Percentiles rank a stretch among this genome's conserved stretches.
phyloP scores from a whole-genome alignment of 495 filamentous ascomycete genomes.

The Wilcoxina mikolae region DNA sequence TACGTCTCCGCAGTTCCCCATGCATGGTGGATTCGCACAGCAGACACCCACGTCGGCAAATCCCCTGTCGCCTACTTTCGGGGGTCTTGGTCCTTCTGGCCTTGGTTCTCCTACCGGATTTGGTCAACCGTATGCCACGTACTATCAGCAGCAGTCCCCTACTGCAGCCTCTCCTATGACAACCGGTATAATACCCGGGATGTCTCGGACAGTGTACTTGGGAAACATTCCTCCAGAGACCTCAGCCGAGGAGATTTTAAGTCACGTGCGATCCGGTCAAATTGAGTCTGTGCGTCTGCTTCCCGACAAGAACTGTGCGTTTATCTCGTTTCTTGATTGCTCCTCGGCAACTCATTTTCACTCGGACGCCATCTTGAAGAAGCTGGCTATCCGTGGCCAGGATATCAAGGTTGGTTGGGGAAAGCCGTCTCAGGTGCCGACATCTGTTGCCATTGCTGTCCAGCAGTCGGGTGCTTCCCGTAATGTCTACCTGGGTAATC shows the following conservation, averaged over 20 bases:
- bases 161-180: constrained; percentile 56
- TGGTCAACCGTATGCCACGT: constrained; percentile 26
- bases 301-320: constrained; percentile 98
- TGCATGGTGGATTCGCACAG: constrained; percentile 60
- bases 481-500: constrained; percentile 92
- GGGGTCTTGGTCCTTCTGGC: constrained; percentile 39
- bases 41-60: constrained; percentile 60
- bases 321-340: constrained; percentile 95
- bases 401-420: constrained; percentile 99
- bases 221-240: constrained; percentile 97
- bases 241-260: constrained; percentile 92
- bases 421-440: constrained; percentile 94
- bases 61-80: constrained; percentile 74
- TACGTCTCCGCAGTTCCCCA: constrained; percentile 78
- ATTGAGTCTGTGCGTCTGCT: constrained; percentile 94
- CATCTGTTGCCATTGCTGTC: constrained; percentile 86
- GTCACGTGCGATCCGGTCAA: constrained; percentile 91
- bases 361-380: constrained; percentile 98
- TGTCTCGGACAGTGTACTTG: constrained; percentile 89
- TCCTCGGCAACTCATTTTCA: constrained; percentile 97
- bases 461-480: constrained; percentile 96
- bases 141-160: constrained; percentile 29
- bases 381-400: constrained; percentile 90
- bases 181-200: constrained; percentile 70
- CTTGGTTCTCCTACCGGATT: constrained; percentile 28